Evolutionary conservation across 495 filamentous ascomycete species (phyloP), one percentile per base, ranked within the genome.

Genomic region (Neurospora pannonica): DNA sequence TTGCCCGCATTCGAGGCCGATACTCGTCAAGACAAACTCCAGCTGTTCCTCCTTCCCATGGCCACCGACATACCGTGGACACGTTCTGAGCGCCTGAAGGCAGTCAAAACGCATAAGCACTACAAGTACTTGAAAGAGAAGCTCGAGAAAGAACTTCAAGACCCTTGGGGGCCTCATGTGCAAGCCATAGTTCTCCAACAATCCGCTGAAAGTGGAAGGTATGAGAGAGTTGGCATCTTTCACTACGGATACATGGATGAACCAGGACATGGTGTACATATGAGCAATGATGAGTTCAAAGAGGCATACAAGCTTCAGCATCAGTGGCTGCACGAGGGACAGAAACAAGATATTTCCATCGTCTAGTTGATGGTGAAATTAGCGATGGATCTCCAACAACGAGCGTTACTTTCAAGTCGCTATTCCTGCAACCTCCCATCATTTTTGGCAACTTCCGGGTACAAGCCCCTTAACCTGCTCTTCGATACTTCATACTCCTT

Each of bases 401-500:
- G 24, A 62, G 13, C 24, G 54, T 62, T 9, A 19, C 54, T 34
- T 62, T 34, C 54, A 31, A 15, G 24, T 3, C 6, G 24, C 24
- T 67, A 67, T 34, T 67, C 54, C 28, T 34, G 54, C 31, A 36
- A 34, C 15, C 28, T 34, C 31, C 28, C 54, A 67, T 34, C 28
- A 19, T 36, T 36, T 15, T 67, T 60, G 21, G 37, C 71, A 31
- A 34, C 38, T 73, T 46, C 40, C 38, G 54, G 54, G 54, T 67
- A 77, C 48, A 74, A n/a, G 10, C 37, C 73, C 39, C 38, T 75
- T 24, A 72, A 36, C 67, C 60, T 76, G 67, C 34, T 71, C 70
- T 77, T 77, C 71, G 76, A 8, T 28, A 74, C 74, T 36, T 74
- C 62, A 62, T 77, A 76, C 19, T 74, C 72, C 24, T 38, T 31